Conservation (phyloP, 2,329 filamentous ascomycete species). For the Penicillium sp. region DNA sequence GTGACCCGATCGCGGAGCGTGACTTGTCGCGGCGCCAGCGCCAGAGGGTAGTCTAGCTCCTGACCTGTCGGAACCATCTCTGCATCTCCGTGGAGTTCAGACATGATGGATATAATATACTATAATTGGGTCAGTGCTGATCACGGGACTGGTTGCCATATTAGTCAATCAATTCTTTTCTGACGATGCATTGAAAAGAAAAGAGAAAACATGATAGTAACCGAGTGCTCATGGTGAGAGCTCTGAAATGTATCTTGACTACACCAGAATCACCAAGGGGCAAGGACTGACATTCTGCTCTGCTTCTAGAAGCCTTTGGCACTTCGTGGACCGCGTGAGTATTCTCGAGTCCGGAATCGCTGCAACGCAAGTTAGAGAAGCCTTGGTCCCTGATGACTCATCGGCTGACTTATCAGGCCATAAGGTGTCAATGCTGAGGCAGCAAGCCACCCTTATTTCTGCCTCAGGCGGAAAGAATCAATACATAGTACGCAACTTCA, state of each 20-base stretch:
- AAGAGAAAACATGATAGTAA: not conserved
- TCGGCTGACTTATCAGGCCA: not conserved
- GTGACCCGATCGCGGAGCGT: constrained; percentile 82
- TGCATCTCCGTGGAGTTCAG: constrained; percentile 38
- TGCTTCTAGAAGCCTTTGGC: constrained; percentile 28
- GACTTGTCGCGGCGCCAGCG: constrained; percentile 73
- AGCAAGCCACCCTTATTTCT: no score
- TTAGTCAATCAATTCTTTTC: constrained; percentile 25
- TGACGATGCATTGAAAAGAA: not conserved
- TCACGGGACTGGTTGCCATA: constrained; percentile 39
- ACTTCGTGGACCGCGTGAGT: constrained; percentile 46
- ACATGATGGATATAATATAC: constrained; percentile 30
- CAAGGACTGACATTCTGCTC: constrained; percentile 27
- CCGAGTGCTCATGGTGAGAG: not conserved
- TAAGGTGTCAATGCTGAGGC: not conserved
- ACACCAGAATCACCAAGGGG: constrained; percentile 3
- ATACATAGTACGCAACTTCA: no score
- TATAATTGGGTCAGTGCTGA: constrained; percentile 19
- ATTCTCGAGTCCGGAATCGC: constrained; percentile 46
- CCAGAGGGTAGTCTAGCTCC: constrained; percentile 59
- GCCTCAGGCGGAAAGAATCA: no score
- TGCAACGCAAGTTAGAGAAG: constrained; percentile 39
- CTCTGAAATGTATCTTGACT: not conserved
- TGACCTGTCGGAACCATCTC: constrained; percentile 31
- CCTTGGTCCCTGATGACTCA: constrained; percentile 32